Base-by-base conservation (phyloP, 192 early-diverging fungal species). In the Chytriomyces hyalinus region DNA sequence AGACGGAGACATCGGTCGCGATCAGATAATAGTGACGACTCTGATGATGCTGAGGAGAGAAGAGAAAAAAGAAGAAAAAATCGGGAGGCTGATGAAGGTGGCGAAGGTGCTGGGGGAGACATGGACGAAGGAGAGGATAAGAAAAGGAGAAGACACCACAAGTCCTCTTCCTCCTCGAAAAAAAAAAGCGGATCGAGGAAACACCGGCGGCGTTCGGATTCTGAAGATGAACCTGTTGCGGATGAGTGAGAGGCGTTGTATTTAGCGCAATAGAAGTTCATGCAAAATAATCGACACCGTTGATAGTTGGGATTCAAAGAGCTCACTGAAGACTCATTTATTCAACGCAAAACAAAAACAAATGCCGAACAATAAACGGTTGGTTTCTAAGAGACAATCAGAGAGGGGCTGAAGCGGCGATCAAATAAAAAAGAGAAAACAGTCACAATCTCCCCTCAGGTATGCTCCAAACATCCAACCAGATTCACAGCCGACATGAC, bases 201-300 rank as follows among this genome's bases (percentile, higher is more conserved):
- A 45, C 68, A 70, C 44, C 66, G 66, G 6, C 66, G 44, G 36
- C 65, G 46, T 47, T 67, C 66, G 36, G 66, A 67, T 43, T 67
- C 66, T 5, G 66, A 67, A 5, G 66, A 15, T 26, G 17, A 20
- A 36, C 36, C 36, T 36, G 36, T 36, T 36, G 36, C 36, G 36
- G 36, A 36, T 36, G 36, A 36, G 36, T 36, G 36, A 36, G 36
- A 36, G 36, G 36, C 36, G 36, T 36, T 36, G 36, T 36, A 36
- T 36, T 36, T 36, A 36, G 36, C 36, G 36, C 36, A 36, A 36
- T 36, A 36, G 36, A 36, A 36, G 36, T 36, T 36, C 36, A 36
- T 36, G 36, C 36, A 36, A 36, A 36, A 36, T 36, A 36, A 36
- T 36, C 36, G 36, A 36, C 4, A 36, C 36, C 36, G 36, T 36